A percentile compares a stretch with the other conserved stretches of the same genome.
phyloP scores from a whole-genome alignment of 2,329 filamentous ascomycete species.

The Rugonectria rugulosa region DNA sequence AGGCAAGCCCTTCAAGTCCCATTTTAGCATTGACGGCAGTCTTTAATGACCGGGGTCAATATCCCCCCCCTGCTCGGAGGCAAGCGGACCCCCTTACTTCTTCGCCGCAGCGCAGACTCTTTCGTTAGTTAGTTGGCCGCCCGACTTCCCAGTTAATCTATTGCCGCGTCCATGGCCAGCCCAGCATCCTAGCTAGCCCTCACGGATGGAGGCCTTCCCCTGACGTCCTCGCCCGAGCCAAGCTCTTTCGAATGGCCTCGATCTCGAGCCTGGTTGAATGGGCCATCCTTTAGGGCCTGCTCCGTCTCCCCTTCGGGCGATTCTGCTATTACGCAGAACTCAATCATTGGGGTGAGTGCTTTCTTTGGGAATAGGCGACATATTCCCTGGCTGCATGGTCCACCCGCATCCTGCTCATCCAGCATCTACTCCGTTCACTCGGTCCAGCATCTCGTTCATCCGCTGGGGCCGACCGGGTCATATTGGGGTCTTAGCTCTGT shows the following conservation, averaged over 20 bases:
- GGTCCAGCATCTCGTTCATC: conserved; percentile 1
- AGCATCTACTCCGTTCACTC: background rate
- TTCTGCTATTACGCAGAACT: too few relatives aligned
- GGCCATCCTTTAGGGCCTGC: background rate
- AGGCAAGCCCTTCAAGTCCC: too few relatives aligned
- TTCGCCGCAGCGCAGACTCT: background rate
- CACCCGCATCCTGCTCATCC: conserved; percentile 2
- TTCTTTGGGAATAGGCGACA: conserved; percentile 8
- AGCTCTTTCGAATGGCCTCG: background rate
- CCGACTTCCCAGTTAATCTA: background rate
- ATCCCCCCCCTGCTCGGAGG: background rate
- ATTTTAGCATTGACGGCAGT: too few relatives aligned
- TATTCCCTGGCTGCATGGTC: conserved; percentile 4
- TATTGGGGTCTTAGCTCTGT: conserved; percentile 8
- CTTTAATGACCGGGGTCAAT: background rate
- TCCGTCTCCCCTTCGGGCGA: background rate
- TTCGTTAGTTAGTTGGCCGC: background rate
- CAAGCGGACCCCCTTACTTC: background rate
- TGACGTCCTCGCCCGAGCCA: background rate
- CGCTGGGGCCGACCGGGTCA: background rate
- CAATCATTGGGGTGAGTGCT: background rate
- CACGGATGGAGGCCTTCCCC: conserved; percentile 3
- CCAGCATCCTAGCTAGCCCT: conserved; percentile 4
- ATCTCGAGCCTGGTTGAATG: background rate
- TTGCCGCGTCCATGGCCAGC: conserved; percentile 3